Evolutionary conservation across 148 eudicot genomes (phyloP).

Genomic region (Pharnaceum exiguum): DNA sequence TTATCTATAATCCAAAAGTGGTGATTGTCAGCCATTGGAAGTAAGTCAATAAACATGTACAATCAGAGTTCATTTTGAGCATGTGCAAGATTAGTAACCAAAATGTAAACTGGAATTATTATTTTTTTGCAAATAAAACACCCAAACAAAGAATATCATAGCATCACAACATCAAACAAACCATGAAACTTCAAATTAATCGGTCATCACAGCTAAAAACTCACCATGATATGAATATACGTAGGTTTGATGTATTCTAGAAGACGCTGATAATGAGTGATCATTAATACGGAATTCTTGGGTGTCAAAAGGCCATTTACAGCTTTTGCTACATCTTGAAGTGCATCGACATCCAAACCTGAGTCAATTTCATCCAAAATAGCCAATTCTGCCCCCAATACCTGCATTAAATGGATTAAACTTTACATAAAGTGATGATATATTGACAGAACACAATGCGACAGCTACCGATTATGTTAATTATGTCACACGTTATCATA

Average conservation of each 20-base stretch:
- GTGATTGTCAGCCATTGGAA: too few relatives aligned
- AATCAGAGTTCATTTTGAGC: too few relatives aligned
- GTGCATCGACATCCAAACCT: constrained; percentile 97
- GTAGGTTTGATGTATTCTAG: constrained; percentile 74
- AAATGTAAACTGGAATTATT: too few relatives aligned
- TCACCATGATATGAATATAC: constrained; percentile 87
- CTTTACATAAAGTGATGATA: not conserved
- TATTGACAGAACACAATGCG: not conserved
- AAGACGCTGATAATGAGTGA: constrained; percentile 90
- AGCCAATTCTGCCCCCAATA: constrained; percentile 91
- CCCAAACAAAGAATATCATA: not conserved
- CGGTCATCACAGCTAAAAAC: constrained; percentile 7
- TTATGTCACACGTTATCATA: too few relatives aligned
- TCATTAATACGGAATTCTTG: constrained; percentile 80
- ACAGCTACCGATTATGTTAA: too few relatives aligned
- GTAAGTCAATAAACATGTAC: too few relatives aligned
- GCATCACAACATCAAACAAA: not conserved
- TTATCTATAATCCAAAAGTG: too few relatives aligned
- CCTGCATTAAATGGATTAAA: constrained; percentile 34
- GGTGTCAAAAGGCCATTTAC: constrained; percentile 77
- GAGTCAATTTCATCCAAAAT: constrained; percentile 96
- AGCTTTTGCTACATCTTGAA: constrained; percentile 88
- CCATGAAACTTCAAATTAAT: not conserved
- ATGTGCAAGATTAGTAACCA: too few relatives aligned
- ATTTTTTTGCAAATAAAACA: too few relatives aligned